Conservation (phyloP, 2,329 filamentous ascomycete species). For the Dactylellina drechsleri region DNA sequence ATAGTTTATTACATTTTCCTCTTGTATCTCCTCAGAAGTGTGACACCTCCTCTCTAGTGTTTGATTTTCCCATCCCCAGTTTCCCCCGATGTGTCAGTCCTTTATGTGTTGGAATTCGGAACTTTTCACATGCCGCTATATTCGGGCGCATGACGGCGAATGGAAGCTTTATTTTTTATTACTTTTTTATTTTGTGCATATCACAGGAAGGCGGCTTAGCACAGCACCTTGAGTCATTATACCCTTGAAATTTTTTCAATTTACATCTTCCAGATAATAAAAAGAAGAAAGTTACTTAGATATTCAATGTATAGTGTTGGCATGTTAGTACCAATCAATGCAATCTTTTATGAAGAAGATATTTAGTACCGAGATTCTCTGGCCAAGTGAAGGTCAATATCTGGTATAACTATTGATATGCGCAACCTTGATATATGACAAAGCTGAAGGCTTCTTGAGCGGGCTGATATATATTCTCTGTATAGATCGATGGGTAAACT, state of each 20-base stretch:
- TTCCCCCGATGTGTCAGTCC: constrained; percentile 37
- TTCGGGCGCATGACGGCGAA: constrained; percentile 24
- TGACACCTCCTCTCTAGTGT: constrained; percentile 36
- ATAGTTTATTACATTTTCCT: constrained; percentile 16
- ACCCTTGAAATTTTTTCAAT: constrained; percentile 9
- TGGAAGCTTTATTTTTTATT: constrained; percentile 6
- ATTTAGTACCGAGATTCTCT: no score
- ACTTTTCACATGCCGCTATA: constrained; percentile 42
- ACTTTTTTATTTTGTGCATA: constrained; percentile 24
- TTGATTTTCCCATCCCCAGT: constrained; percentile 26
- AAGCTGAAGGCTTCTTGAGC: no score
- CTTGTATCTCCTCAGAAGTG: constrained; percentile 28
- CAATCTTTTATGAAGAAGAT: no score
- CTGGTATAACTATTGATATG: no score
- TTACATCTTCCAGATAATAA: no score
- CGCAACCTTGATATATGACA: no score
- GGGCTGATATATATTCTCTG: no score
- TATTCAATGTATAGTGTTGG: no score
- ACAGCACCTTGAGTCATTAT: constrained; percentile 34
- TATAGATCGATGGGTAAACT: no score
- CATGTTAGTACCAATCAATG: no score
- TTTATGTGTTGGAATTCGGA: constrained; percentile 37
- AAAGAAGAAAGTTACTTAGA: no score
- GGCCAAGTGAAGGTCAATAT: no score
- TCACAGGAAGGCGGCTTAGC: constrained; percentile 26